Evolutionary conservation across 345 rosid species (phyloP).

Genomic region (Salix koriyanagi): DNA sequence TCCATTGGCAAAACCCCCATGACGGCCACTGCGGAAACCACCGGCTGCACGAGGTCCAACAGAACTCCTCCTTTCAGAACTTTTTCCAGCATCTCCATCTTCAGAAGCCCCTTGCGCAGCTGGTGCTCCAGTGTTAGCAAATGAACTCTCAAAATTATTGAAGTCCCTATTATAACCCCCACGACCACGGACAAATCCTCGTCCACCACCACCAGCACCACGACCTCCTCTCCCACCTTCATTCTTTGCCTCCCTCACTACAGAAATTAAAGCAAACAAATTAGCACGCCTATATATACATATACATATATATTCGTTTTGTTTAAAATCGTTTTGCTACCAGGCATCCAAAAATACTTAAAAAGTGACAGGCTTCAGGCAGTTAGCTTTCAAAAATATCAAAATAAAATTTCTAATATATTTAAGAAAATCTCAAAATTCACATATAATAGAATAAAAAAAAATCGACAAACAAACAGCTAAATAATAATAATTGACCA

Average conservation of each 20-base stretch:
- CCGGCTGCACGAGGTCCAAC: conserved; percentile 17
- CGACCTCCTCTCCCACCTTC: conserved; percentile 22
- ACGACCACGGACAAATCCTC: conserved; percentile 17
- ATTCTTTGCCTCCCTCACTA: conserved; percentile 20
- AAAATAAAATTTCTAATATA: background rate
- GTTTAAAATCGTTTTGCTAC: too few relatives aligned
- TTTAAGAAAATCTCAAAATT: background rate
- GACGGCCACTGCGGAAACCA: conserved; percentile 23
- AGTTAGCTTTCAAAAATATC: background rate
- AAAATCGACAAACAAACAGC: background rate
- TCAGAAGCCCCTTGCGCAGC: conserved; percentile 10
- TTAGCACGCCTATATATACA: background rate
- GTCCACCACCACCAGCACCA: conserved; percentile 6
- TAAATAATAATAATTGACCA: background rate
- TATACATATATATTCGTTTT: background rate
- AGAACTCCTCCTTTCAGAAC: conserved; percentile 21
- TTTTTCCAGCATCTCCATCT: conserved; percentile 17
- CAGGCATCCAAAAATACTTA: too few relatives aligned
- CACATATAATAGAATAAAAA: background rate
- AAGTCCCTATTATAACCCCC: conserved; percentile 19
- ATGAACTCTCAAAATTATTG: conserved; percentile 9
- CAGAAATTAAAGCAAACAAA: background rate
- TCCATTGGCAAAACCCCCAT: conserved; percentile 12
- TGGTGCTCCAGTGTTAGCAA: conserved; percentile 1
- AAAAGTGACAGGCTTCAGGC: too few relatives aligned